A percentile compares a stretch with the other conserved stretches of the same genome.
Evolutionary conservation across 305 asterid genomes (phyloP).

Genomic region (Rubia balearica): DNA sequence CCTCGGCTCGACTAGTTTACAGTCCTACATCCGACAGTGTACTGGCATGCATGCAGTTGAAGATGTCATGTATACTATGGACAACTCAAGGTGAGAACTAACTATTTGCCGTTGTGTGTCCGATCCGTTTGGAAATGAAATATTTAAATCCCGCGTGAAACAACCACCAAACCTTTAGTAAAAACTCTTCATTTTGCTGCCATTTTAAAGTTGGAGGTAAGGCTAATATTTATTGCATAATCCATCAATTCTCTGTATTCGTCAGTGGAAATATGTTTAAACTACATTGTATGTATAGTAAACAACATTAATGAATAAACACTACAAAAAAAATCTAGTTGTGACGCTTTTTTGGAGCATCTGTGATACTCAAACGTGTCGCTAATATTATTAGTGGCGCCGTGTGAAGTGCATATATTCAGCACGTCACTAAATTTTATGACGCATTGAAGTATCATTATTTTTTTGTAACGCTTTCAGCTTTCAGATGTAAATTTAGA

Average conservation of each 20-base stretch:
- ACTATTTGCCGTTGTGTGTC: neutral
- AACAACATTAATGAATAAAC: neutral
- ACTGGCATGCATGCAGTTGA: neutral
- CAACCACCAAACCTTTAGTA: neutral
- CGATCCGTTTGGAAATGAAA: neutral
- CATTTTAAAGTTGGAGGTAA: neutral
- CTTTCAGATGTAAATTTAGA: no score
- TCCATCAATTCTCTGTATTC: neutral
- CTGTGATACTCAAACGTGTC: no score
- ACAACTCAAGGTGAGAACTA: neutral
- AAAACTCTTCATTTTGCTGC: neutral
- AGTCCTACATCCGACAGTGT: no score
- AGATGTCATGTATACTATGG: neutral
- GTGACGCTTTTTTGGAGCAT: no score
- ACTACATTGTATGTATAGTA: neutral
- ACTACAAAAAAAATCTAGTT: no score
- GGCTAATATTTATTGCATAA: neutral
- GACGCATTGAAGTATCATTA: no score
- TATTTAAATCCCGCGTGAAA: conserved; percentile 2
- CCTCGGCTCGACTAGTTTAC: no score
- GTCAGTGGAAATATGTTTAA: neutral
- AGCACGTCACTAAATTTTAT: no score
- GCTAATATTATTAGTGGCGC: no score
- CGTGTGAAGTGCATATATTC: no score
- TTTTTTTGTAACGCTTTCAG: no score